Evolutionary conservation across 2,329 filamentous ascomycete genomes (phyloP), one percentile per base, ranked within the genome.

Genomic region (Endothia cerciana): DNA sequence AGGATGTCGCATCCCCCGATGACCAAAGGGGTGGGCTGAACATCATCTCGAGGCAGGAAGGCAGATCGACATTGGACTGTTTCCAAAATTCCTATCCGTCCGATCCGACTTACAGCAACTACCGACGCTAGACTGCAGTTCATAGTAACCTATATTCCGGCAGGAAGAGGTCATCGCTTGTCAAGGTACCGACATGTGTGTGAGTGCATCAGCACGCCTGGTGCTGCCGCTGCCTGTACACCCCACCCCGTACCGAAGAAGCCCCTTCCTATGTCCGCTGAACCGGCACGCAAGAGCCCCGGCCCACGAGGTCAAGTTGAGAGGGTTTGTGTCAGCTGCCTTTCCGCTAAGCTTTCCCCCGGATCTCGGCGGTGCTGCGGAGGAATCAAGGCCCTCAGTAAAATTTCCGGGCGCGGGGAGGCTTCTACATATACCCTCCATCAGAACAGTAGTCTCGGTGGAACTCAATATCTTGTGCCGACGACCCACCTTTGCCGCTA

Each of bases 71-170:
- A 28, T 51, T 28, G 47, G 22, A 36, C 33, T 25, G 15, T 17
- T 28, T 30, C 25, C 22, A 51, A 28, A 22, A 25, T 5, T 11
- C 25, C 4, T 28, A 51, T 51, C 41, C 55, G 55, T 64, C 62
- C 51, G 40, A 51, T 49, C 53, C 22, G 45, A 28, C 43, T 63
- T n/a, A 25, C 33, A 36, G 33, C 19, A 30, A 30, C 47, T 51
- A 51, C 53, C 53, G 30, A 60, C 53, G 13, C 36, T 53, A 65
- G 41, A 45, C n/a, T 19, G 38, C 22, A 6, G 13, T 45, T 30
- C 51, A 58, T 40, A 25, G 47, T 53, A 38, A 40, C 8, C 43
- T 17, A 41, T 36, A 33, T 53, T 64, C 5, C 33, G 45, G 38
- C 43, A 22, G 60, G 33, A 49, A 11, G 8, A n/a, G 41, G 36